phyloP scores from a whole-genome alignment of 1,284 basidiomycete genomes.

The Fomes fomentarius region DNA sequence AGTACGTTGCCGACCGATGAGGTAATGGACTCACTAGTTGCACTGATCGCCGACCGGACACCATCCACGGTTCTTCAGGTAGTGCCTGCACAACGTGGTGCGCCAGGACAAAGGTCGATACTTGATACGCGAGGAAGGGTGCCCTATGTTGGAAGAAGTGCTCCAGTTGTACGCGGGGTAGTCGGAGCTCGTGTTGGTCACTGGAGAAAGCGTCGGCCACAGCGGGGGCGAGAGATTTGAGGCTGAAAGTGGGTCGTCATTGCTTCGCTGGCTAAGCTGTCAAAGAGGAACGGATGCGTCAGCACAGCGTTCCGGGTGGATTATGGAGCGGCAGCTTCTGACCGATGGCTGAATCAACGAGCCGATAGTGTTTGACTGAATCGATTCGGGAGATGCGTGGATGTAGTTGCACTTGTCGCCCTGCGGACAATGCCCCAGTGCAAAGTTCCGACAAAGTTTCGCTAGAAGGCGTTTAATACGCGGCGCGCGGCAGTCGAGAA shows the following conservation, averaged over 20 bases:
- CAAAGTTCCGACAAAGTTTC: slow-evolving; percentile 37
- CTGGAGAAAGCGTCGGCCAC: slow-evolving; percentile 18
- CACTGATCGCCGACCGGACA: slow-evolving; percentile 48
- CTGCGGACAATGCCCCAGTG: slow-evolving; percentile 36
- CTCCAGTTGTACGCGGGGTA: slow-evolving; percentile 15
- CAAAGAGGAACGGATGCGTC: slow-evolving; percentile 8
- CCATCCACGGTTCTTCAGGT: slow-evolving; percentile 44
- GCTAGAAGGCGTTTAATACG: slow-evolving; percentile 19
- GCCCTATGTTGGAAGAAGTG: slow-evolving; percentile 1
- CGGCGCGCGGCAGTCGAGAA: neutral
- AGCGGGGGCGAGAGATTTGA: slow-evolving; percentile 11
- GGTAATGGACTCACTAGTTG: slow-evolving; percentile 42
- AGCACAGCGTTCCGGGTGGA: neutral
- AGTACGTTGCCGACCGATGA: neutral
- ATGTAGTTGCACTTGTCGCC: slow-evolving; percentile 35
- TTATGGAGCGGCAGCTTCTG: slow-evolving; percentile 4
- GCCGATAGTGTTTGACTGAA: slow-evolving; percentile 11
- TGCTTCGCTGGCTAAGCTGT: slow-evolving; percentile 13
- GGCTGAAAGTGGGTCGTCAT: slow-evolving; percentile 4
- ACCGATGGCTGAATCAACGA: slow-evolving; percentile 15
- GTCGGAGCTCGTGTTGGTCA: slow-evolving; percentile 16
- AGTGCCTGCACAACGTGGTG: slow-evolving; percentile 46
- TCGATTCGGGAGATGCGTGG: slow-evolving; percentile 25
- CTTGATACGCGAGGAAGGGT: slow-evolving; percentile 15
- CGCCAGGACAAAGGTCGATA: slow-evolving; percentile 37